Percentiles rank a stretch among this genome's conserved stretches.
These are phyloP conservation scores for Grifola frondosa DNA, from an alignment of 1,284 basidiomycete species.

Conservation along the genomic window DNA sequence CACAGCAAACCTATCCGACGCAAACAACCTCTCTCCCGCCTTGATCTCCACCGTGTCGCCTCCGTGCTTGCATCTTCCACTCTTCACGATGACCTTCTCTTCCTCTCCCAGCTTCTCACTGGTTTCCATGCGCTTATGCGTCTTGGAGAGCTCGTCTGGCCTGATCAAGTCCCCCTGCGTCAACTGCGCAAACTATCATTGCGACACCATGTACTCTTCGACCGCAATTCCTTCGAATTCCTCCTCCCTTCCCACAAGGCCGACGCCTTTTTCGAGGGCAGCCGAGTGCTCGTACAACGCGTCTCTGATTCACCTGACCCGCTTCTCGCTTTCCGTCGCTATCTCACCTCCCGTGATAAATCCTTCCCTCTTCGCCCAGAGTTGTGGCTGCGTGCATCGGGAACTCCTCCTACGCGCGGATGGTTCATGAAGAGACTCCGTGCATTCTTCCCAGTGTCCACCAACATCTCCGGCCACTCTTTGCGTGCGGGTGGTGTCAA, in stretches of 20 bases:
- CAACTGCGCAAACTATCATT: slow-evolving; percentile 23
- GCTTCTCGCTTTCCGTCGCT: not conserved
- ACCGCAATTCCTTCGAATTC: slow-evolving; percentile 13
- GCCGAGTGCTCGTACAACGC: not conserved
- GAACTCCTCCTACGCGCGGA: slow-evolving; percentile 22
- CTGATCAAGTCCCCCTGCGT: slow-evolving; percentile 16
- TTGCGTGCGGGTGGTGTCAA: slow-evolving; percentile 39
- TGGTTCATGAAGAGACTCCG: slow-evolving; percentile 27
- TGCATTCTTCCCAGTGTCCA: slow-evolving; percentile 12
- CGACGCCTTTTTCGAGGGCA: slow-evolving; percentile 18
- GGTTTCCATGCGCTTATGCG: slow-evolving; percentile 34
- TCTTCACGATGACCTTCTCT: slow-evolving; percentile 34
- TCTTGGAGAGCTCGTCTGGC: slow-evolving; percentile 30
- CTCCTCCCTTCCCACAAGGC: slow-evolving; percentile 34
- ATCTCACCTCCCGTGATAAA: slow-evolving; percentile 17
- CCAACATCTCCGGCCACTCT: slow-evolving; percentile 34
- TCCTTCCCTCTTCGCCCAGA: slow-evolving; percentile 14
- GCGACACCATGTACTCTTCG: slow-evolving; percentile 14
- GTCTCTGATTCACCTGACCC: not conserved
- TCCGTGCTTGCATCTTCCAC: too few species aligned
- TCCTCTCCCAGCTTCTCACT: slow-evolving; percentile 23
- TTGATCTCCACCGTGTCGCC: too few species aligned
- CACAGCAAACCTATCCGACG: slow-evolving; percentile 14
- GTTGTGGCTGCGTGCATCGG: slow-evolving; percentile 19
- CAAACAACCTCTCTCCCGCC: slow-evolving; percentile 28